Conservation (phyloP, 176 grass and related monocot species). For the Oropetium thomaeum region DNA sequence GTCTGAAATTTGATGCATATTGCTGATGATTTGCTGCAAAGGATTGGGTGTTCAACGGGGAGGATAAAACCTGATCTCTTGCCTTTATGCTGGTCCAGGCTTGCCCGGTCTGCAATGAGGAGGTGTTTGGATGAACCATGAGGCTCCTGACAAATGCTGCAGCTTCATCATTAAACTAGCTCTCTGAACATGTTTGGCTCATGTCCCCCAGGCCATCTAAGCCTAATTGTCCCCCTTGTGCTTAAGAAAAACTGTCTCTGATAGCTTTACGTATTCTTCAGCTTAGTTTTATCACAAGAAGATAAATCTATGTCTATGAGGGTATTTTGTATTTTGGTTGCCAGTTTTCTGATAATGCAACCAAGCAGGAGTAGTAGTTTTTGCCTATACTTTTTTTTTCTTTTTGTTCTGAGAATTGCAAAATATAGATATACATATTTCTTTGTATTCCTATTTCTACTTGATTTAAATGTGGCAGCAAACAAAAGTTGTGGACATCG, state of each 20-base stretch:
- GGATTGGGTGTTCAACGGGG: background rate
- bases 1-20: background rate
- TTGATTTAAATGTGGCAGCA: conserved; percentile 5
- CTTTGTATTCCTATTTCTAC: background rate
- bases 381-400: too few relatives aligned
- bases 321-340: conserved; percentile 12
- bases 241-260: background rate
- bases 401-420: background rate
- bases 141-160: background rate
- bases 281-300: conserved; percentile 23
- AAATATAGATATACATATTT: background rate
- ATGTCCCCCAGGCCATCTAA: background rate
- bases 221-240: background rate
- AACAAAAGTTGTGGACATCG: conserved; percentile 3
- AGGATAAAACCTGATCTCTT: conserved; percentile 15
- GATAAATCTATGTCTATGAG: conserved; percentile 22
- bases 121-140: conserved; percentile 62
- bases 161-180: background rate
- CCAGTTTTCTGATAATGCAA: conserved; percentile 26
- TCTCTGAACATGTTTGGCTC: conserved; percentile 2
- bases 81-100: conserved; percentile 43
- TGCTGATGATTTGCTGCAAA: background rate
- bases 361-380: conserved; percentile 9
- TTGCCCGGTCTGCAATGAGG: conserved; percentile 73
- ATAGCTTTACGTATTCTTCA: conserved; percentile 2